Evolutionary conservation across 352 stramenopile species (phyloP), one percentile per base, ranked within the genome.

Genomic region (Phytophthora melonis): DNA sequence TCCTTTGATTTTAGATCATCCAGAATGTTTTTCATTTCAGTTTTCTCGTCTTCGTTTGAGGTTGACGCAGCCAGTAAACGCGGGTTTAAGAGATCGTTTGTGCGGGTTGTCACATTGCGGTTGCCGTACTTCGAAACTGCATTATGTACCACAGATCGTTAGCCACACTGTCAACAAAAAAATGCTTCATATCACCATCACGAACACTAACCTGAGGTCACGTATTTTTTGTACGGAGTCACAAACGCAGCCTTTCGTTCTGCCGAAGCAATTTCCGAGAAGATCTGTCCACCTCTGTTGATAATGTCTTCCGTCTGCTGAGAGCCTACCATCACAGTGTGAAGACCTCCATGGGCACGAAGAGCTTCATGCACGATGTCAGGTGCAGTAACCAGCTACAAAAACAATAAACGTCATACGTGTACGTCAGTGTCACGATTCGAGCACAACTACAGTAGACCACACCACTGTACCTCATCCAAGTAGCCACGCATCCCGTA

Each of bases 171-270:
- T 16, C 1, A 30, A 49, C 50, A n/a, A 52, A 19, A 19, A 58
- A 54, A 1, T 41, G 8, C 0, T 21, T 50, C 18, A 50, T 18
- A 18, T 50, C 18, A 18, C 1, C 47, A 34, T 54, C 27, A n/a
- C 32, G 7, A 30, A 21, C 9, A 74, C 79, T 23, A 69, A 91
- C 86, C 84, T 62, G 88, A 91, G 5, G 87, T 92, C 16, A 96
- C 86, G 47, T 97, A 97, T 82, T 94, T 95, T 66, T 97, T 96
- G 69, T 73, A 92, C 5, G 90, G 90, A 10, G 89, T 97, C 21
- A 95, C 82, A 19, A 97, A 93, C 8, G 87, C 87, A 27, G 86
- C 81, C 34, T 90, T 90, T n/a, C 87, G 75, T 55, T 94, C 86
- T 10, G 75, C 63, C 0, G 77, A 76, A 1, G 86, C 75, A 23